phyloP scores from a whole-genome alignment of 192 early-diverging fungal genomes.

The Chytriomyces sp. region DNA sequence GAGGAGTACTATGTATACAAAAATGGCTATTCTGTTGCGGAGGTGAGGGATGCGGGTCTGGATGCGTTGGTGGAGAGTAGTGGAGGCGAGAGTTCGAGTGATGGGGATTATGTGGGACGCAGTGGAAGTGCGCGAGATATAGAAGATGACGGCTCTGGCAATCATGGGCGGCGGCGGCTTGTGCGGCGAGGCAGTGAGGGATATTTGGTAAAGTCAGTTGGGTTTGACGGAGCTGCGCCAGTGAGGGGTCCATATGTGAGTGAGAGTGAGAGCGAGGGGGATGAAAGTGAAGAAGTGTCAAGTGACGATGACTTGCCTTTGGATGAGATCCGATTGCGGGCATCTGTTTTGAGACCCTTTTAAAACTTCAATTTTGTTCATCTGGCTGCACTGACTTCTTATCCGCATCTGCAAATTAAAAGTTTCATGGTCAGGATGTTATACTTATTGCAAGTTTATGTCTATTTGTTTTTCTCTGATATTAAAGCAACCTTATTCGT shows the following conservation, averaged over 20 bases:
- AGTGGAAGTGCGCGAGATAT: not conserved
- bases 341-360: no score
- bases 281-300: not conserved
- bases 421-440: no score
- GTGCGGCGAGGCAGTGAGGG: slow-evolving; percentile 56
- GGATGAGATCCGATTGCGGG: no score
- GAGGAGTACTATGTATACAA: slow-evolving; percentile 62
- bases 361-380: no score
- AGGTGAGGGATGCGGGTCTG: not conserved
- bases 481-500: not conserved
- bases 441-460: not conserved
- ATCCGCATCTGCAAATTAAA: no score
- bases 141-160: not conserved
- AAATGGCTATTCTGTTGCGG: slow-evolving; percentile 24
- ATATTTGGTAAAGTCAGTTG: slow-evolving; percentile 44
- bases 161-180: slow-evolving; percentile 9
- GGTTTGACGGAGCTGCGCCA: not conserved
- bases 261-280: not conserved
- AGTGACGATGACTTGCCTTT: slow-evolving; percentile 27
- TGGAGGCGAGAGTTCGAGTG: not conserved
- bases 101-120: not conserved
- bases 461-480: not conserved
- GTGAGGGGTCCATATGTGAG: not conserved
- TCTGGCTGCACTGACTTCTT: no score
- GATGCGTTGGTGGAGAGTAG: slow-evolving; percentile 1